A percentile compares a stretch with the other conserved stretches of the same genome.
Evolutionary conservation across 352 stramenopile genomes (phyloP).

Genomic region (Pythium phragmiticola): DNA sequence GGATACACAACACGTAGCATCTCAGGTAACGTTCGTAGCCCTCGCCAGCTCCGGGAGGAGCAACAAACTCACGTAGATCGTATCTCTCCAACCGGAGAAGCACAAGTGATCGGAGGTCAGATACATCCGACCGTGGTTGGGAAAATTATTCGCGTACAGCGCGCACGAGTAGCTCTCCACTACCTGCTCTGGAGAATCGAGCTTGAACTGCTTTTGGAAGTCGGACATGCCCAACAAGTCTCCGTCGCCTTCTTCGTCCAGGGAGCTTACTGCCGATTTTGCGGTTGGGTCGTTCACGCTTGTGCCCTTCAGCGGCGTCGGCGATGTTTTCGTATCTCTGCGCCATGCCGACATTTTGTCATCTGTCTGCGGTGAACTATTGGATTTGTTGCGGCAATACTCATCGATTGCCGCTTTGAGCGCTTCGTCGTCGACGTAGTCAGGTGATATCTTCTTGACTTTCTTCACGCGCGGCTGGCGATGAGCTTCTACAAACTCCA

Average conservation of each 20-base stretch:
- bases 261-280: conserved; percentile 5
- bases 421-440: conserved; percentile 44
- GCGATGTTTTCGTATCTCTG: conserved; percentile 11
- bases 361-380: conserved; percentile 16
- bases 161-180: conserved; percentile 85
- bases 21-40: background rate
- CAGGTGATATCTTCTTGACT: conserved; percentile 43
- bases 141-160: conserved; percentile 78
- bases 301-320: conserved; percentile 16
- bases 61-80: conserved; percentile 55
- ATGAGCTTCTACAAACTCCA: conserved; percentile 58
- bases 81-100: conserved; percentile 82
- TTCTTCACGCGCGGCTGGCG: conserved; percentile 43
- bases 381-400: conserved; percentile 33
- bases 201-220: conserved; percentile 84
- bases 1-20: background rate
- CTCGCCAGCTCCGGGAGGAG: no score
- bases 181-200: conserved; percentile 71
- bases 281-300: conserved; percentile 6
- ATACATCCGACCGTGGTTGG: conserved; percentile 78
- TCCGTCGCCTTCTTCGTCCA: conserved; percentile 42
- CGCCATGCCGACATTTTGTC: conserved; percentile 3
- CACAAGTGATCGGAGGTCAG: conserved; percentile 72
- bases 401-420: conserved; percentile 58
- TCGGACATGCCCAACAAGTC: conserved; percentile 60